Evolutionary conservation across 1,284 basidiomycete genomes (phyloP).

Genomic region (Tylopilus sp.): DNA sequence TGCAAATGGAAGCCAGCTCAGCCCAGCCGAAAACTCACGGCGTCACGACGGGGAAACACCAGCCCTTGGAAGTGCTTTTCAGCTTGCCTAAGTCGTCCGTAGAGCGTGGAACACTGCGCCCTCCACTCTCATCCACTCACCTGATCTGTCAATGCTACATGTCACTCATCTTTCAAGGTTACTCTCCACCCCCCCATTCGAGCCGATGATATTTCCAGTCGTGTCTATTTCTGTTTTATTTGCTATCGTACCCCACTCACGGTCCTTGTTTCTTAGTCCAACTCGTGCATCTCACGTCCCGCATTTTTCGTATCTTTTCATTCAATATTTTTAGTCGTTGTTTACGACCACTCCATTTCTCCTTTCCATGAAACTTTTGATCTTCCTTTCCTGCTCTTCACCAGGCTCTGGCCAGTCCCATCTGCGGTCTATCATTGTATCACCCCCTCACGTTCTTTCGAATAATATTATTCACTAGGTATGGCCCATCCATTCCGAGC

Average conservation of each 20-base stretch:
- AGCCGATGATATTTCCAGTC: conserved; percentile 1
- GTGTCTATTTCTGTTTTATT: not conserved
- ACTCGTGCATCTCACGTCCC: not conserved
- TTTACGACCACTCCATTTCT: conserved; percentile 3
- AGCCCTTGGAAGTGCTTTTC: conserved; percentile 31
- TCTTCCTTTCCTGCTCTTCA: not conserved
- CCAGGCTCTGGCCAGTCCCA: not conserved
- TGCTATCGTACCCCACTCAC: not conserved
- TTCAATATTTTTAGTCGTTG: conserved; percentile 5
- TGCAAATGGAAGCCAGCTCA: conserved; percentile 8
- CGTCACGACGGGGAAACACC: conserved; percentile 15
- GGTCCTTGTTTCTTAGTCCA: conserved; percentile 4
- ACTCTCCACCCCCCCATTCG: not conserved
- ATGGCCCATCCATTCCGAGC: conserved; percentile 2
- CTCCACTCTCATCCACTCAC: conserved; percentile 2
- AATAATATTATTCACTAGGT: conserved; percentile 14
- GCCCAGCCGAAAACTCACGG: conserved; percentile 11
- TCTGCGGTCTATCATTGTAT: conserved; percentile 3
- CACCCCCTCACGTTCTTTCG: conserved; percentile 5
- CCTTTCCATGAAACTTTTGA: conserved; percentile 1
- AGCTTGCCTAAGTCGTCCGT: conserved; percentile 23
- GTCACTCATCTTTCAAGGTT: not conserved
- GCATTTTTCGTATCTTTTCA: conserved; percentile 10
- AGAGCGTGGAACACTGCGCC: conserved; percentile 1
- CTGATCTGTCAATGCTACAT: conserved; percentile 11